Evolutionary conservation across 75 land plant genomes (phyloP), one percentile per base, ranked within the genome.

Genomic region (Cryptomeria japonica): DNA sequence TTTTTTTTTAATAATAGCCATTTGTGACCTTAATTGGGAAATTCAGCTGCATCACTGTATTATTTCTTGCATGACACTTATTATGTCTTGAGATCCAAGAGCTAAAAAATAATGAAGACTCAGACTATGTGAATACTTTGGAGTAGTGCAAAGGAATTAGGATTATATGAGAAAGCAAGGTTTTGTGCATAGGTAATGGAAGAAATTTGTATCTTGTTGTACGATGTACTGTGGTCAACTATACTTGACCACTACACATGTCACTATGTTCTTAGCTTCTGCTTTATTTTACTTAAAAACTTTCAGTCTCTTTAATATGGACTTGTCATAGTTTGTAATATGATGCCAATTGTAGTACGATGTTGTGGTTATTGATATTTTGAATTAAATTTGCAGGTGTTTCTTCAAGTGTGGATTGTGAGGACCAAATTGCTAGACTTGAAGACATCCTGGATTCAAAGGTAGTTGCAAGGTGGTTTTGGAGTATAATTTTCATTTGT

Each of bases 401-500:
- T 41, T 88, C 93, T 77, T 94, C 97, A 15, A 44, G 12, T 22
- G 56, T 25, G 32, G 95, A 94, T 39, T 94, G 93, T 88, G 93
- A 94, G 86, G 84, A 85, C 58, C 95, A 94, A 85, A 88, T 96
- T 31, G 78, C 89, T 75, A 90, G 89, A 56, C 91, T 96, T 44
- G 97, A 96, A 88, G 87, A 87, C 49, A 89, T 91, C 56, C 86
- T 96, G 88, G 94, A 96, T 92, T 88, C 93, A 14, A 90, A 93
- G 91, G 94, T 93, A 58, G 22, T 80, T 25, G 83, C n/a, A 80
- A 80, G 42, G 3, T 32, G 37, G 13, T 73, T 3, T 34, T 73
- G 34, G 11, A 13, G 12, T 73, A 34, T 34, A 34, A 51, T 73
- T 34, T 73, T 22, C 1, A 73, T 9, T 25, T 42, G 44, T 88